A percentile compares a stretch with the other conserved stretches of the same genome.
Conservation (phyloP, 73 alveolate genomes). For the Tetrahymena thermophila region DNA sequence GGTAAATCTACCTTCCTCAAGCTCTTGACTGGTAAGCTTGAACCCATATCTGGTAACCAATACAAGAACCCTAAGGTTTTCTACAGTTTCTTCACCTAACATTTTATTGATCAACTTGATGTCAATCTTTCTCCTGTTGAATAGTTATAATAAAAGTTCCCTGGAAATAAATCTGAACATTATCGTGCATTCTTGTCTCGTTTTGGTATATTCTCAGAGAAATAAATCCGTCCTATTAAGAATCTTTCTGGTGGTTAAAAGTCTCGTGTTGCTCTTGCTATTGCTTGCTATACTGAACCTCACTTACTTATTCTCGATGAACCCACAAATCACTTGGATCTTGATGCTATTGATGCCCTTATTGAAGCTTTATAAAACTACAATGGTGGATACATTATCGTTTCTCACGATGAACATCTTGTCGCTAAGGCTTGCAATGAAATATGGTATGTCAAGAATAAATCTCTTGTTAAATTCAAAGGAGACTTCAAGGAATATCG, state of each 20-base stretch:
- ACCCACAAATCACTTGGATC: constrained; percentile 97
- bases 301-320: constrained; percentile 93
- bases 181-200: constrained; percentile 75
- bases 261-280: constrained; percentile 92
- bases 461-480: constrained; percentile 76
- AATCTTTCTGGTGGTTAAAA: constrained; percentile 96
- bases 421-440: constrained; percentile 89
- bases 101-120: neutral
- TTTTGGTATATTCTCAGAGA: constrained; percentile 82
- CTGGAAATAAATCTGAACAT: constrained; percentile 63
- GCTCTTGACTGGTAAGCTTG: constrained; percentile 37
- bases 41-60: neutral
- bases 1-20: constrained; percentile 45
- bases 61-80: neutral
- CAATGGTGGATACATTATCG: constrained; percentile 96
- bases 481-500: constrained; percentile 95
- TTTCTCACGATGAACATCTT: constrained; percentile 95
- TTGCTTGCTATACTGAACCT: constrained; percentile 85
- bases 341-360: constrained; percentile 97
- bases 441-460: constrained; percentile 85
- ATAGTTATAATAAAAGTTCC: constrained; percentile 67
- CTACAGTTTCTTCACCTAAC: neutral
- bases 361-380: constrained; percentile 86
- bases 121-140: constrained; percentile 75
- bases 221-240: constrained; percentile 82